Conservation (phyloP, 257 asterid species). For the Solanum tarijense region DNA sequence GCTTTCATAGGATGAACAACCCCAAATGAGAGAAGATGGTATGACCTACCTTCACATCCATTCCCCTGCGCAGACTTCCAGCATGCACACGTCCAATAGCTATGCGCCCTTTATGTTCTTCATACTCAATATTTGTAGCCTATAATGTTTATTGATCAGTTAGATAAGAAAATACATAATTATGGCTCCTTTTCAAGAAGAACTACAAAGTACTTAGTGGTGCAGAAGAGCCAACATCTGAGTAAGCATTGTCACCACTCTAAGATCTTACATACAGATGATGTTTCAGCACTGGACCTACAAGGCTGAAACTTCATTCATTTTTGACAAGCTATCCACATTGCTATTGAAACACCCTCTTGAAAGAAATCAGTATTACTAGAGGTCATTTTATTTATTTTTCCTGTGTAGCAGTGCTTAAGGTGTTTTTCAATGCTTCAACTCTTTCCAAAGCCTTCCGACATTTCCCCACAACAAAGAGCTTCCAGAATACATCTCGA, state of each 20-base stretch:
- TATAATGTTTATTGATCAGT: constrained; percentile 13
- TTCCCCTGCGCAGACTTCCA: constrained; percentile 69
- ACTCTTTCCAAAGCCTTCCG: neutral
- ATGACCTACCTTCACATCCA: constrained; percentile 80
- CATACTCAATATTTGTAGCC: constrained; percentile 96
- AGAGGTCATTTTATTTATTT: neutral
- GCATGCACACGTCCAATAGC: constrained; percentile 98
- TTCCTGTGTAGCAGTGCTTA: neutral
- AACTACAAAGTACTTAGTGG: neutral
- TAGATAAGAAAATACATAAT: neutral
- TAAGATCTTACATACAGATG: neutral
- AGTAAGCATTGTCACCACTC: neutral
- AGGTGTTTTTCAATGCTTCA: neutral
- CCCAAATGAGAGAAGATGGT: neutral
- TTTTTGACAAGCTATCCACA: neutral
- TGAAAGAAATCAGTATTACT: neutral
- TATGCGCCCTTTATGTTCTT: constrained; percentile 96
- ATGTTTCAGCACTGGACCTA: neutral
- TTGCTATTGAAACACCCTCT: neutral
- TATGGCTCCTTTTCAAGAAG: neutral
- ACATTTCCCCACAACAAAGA: neutral
- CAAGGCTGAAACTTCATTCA: neutral
- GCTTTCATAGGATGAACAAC: neutral
- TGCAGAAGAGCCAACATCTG: neutral
- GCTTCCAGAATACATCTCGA: neutral